phyloP scores from a whole-genome alignment of 2,329 filamentous ascomycete species.

The Juglanconis oblonga region DNA sequence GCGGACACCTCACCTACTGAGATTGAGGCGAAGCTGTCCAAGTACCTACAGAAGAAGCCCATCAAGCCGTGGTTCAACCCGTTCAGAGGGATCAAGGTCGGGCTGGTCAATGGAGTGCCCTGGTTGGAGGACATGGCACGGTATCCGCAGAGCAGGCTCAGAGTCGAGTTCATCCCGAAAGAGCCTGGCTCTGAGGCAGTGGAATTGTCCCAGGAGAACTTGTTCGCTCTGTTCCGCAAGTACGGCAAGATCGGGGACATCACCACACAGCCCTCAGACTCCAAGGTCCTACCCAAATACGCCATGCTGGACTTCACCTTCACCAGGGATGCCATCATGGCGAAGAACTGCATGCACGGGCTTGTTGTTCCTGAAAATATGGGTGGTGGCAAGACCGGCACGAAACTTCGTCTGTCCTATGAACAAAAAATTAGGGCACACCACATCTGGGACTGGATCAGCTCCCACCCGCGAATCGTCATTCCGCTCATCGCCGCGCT shows the following conservation, averaged over 20 bases:
- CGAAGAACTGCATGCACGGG: conserved; percentile 89
- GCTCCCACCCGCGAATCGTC: conserved; percentile 81
- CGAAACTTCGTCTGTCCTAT: conserved; percentile 77
- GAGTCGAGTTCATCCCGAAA: conserved; percentile 79
- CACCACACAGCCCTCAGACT: conserved; percentile 75
- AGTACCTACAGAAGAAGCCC: conserved; percentile 64
- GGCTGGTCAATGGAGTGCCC: conserved; percentile 76
- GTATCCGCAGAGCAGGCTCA: conserved; percentile 72
- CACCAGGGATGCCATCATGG: conserved; percentile 77
- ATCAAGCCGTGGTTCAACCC: conserved; percentile 91
- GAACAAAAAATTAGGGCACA: conserved; percentile 74
- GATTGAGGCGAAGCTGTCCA: conserved; percentile 43
- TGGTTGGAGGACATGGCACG: conserved; percentile 82
- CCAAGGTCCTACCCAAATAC: conserved; percentile 78
- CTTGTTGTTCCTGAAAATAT: conserved; percentile 65
- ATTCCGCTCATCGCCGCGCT: conserved; percentile 80
- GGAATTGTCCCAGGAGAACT: conserved; percentile 79
- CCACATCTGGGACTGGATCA: conserved; percentile 83
- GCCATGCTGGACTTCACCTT: conserved; percentile 75
- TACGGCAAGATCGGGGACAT: conserved; percentile 94
- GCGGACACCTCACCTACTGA: conserved; percentile 25
- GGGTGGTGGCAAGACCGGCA: conserved; percentile 74
- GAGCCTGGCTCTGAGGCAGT: conserved; percentile 67
- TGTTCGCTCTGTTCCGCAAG: conserved; percentile 82
- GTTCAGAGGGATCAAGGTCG: conserved; percentile 66